Evolutionary conservation across 148 eudicot species (phyloP).

Genomic region (Camellia sinensis): DNA sequence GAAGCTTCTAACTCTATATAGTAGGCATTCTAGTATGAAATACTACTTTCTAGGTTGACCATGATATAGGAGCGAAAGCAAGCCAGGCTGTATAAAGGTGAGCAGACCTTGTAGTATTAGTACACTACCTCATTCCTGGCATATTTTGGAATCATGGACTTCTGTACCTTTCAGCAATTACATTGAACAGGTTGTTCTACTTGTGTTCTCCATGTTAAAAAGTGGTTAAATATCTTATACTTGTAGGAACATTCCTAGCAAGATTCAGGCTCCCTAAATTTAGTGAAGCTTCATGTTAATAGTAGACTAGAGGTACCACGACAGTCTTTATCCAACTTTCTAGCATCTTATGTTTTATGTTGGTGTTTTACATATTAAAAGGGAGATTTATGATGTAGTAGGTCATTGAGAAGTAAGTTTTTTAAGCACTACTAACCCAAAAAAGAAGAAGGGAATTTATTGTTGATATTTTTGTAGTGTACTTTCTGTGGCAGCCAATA

Average conservation of each 20-base stretch:
- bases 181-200: not conserved
- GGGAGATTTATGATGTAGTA: not conserved
- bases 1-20: no score
- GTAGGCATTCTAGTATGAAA: no score
- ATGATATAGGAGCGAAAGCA: no score
- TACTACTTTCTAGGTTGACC: no score
- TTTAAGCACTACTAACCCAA: not conserved
- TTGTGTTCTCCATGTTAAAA: conserved; percentile 1
- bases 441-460: not conserved
- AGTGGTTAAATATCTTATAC: not conserved
- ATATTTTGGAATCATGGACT: not conserved
- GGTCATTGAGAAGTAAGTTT: not conserved
- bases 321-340: not conserved
- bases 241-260: not conserved
- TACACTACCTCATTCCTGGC: not conserved
- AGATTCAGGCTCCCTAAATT: not conserved
- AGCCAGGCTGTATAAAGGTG: no score
- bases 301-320: not conserved
- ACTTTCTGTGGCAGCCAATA: not conserved
- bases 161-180: not conserved
- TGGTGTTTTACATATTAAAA: not conserved
- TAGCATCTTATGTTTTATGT: not conserved
- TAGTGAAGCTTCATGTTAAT: conserved; percentile 8
- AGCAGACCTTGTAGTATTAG: not conserved
- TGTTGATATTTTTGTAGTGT: not conserved